A percentile compares a stretch with the other conserved stretches of the same genome.
phyloP scores from a whole-genome alignment of 805 yeast genomes.

The Ogataea trehalophila region DNA sequence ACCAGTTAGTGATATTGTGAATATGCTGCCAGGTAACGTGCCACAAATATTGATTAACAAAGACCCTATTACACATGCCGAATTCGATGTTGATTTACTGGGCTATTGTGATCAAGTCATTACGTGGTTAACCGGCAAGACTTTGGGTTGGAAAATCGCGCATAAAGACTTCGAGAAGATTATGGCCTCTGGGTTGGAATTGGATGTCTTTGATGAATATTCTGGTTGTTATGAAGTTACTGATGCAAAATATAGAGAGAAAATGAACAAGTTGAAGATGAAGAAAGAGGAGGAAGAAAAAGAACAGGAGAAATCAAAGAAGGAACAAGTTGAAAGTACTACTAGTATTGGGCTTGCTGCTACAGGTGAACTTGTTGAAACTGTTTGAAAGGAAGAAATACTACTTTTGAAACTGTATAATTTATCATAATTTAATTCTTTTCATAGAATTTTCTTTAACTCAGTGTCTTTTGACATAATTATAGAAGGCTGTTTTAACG shows the following conservation, averaged over 20 bases:
- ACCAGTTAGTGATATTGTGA: conserved; percentile 87
- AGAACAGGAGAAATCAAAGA: neutral
- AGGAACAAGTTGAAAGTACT: neutral
- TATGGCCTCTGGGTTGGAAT: conserved; percentile 27
- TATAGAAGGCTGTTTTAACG: neutral
- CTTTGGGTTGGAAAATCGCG: conserved; percentile 54
- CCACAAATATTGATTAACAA: conserved; percentile 80
- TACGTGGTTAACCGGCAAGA: conserved; percentile 49
- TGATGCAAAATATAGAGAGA: conserved; percentile 24
- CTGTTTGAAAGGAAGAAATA: neutral
- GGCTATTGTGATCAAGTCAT: conserved; percentile 86
- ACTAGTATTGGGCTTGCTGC: too few relatives aligned
- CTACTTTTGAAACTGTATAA: neutral
- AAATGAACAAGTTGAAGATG: neutral
- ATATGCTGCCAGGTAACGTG: conserved; percentile 60
- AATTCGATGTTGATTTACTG: conserved; percentile 70
- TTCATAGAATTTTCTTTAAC: neutral
- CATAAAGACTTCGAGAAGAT: conserved; percentile 46
- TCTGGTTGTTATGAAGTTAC: conserved; percentile 33
- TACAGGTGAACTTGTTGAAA: neutral
- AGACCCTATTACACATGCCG: conserved; percentile 69
- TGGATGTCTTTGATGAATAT: conserved; percentile 25
- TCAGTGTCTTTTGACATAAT: neutral
- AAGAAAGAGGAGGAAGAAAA: conserved; percentile 5
- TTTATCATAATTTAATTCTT: neutral